Conservation (phyloP, 2,329 filamentous ascomycete genomes). For the Diaporthe nobilis region DNA sequence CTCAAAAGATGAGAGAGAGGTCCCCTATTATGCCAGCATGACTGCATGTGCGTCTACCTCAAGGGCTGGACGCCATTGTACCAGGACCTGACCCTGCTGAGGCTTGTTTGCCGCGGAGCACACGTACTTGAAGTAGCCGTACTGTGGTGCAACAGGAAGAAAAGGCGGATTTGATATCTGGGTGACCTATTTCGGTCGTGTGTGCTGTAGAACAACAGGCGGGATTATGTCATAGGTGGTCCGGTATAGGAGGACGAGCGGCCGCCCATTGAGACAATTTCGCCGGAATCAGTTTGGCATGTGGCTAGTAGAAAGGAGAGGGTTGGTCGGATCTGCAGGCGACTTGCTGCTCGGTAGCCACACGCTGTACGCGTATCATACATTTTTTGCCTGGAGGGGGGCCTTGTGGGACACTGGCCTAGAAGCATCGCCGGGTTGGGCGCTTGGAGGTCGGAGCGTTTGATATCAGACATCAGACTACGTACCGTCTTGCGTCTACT, state of each 20-base stretch:
- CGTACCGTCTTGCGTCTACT: not conserved
- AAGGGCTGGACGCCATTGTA: not conserved
- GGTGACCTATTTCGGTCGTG: slow-evolving; percentile 22
- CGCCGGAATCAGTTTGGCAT: slow-evolving; percentile 23
- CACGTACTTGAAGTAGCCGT: not conserved
- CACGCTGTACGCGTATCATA: not conserved
- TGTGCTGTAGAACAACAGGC: not conserved
- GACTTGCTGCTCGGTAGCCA: not conserved
- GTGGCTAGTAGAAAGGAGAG: not conserved
- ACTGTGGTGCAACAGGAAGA: not conserved
- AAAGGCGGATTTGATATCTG: not conserved
- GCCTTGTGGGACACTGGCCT: not conserved
- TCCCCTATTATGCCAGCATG: not conserved
- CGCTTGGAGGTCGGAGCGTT: slow-evolving; percentile 16
- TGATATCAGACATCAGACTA: not conserved
- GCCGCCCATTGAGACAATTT: slow-evolving; percentile 29
- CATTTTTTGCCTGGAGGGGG: not conserved
- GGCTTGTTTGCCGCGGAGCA: not conserved
- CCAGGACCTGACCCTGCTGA: not conserved
- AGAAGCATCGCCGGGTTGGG: slow-evolving; percentile 3
- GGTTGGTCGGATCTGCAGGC: slow-evolving; percentile 16
- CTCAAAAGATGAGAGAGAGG: not conserved
- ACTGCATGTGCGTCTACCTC: too few species aligned
- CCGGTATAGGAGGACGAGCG: slow-evolving; percentile 23
- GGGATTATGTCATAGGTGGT: slow-evolving; percentile 28